Conservation (phyloP, 129 eudicot species). For the Escallonia rubra region DNA sequence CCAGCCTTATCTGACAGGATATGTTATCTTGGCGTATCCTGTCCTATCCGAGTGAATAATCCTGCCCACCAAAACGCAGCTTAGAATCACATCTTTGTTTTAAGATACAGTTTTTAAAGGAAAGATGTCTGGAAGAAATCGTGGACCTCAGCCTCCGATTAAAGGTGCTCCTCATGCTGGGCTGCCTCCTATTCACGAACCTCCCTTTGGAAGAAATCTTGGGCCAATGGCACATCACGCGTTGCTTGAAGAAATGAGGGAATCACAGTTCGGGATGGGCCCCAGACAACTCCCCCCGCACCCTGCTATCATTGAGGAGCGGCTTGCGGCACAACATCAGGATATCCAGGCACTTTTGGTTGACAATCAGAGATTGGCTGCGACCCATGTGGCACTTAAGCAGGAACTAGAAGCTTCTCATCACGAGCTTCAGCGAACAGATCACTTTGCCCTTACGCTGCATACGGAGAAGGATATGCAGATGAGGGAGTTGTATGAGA, state of each 20-base stretch:
- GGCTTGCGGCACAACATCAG: slow-evolving; percentile 66
- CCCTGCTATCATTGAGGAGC: slow-evolving; percentile 82
- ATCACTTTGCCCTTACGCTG: slow-evolving; percentile 55
- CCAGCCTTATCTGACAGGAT: too few species aligned
- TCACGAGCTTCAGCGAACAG: slow-evolving; percentile 65
- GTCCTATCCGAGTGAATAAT: too few species aligned
- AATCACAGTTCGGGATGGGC: slow-evolving; percentile 61
- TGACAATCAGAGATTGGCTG: slow-evolving; percentile 90
- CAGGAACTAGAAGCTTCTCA: slow-evolving; percentile 83
- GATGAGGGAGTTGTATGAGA: slow-evolving; percentile 81
- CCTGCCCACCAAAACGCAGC: too few species aligned
- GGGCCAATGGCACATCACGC: slow-evolving; percentile 73
- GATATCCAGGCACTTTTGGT: slow-evolving; percentile 71
- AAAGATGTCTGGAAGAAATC: slow-evolving; percentile 78
- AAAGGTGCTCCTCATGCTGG: slow-evolving; percentile 59
- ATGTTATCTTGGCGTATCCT: too few species aligned
- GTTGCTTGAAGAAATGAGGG: slow-evolving; percentile 80
- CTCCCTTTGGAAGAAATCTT: slow-evolving; percentile 51
- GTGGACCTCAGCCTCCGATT: slow-evolving; percentile 72
- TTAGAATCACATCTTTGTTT: not conserved
- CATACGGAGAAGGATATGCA: slow-evolving; percentile 72
- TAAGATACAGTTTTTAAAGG: not conserved
- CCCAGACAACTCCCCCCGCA: slow-evolving; percentile 79
- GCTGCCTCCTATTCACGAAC: slow-evolving; percentile 45
- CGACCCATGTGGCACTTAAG: slow-evolving; percentile 92